Base-by-base conservation (phyloP, 805 yeast genomes). In the Candida tallmaniae region DNA sequence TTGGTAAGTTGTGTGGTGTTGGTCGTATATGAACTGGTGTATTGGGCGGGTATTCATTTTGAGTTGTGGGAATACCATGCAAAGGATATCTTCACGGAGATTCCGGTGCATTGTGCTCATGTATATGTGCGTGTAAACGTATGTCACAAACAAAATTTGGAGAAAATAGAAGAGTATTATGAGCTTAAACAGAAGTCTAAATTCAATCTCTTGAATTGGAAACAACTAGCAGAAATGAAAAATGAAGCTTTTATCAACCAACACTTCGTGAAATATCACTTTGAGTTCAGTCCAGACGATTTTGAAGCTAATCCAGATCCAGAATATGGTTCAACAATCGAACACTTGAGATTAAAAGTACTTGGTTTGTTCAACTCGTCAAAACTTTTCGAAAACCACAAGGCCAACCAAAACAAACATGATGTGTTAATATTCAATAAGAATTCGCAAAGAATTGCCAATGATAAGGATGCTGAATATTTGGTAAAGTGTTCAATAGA, bases 281-380 rank as follows among this genome's bases (percentile, higher is more conserved):
- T 83, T 45, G 94, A 84, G 51, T 85, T 85, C 56, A 76, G 84
- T 20, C 93, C 94, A 0, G 89, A 81, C 46, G 95, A 85, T 47
- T 84, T 76, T 51, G 77, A 76, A 40, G 54, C 58, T 45, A 73
- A 73, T 41, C 74, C 58, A 5, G 55, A 83, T 37, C 81, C 79
- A 4, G 89, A 76, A 39, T 70, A 67, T 35, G 95, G 95, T 1
- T 76, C 89, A 7, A 74, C 80, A 13, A 66, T 89, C 22, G 70
- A 65, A 12, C 76, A 80, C 42, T 65, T 87, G 36, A 70, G 87
- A 41, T 45, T 55, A 2, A 81, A 78, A 50, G 58, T 80, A 3
- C 69, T 78, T 23, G 59, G 67, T 26, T 64, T 83, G 41, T 73
- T 82, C 45, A 66, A 69, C 38, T 76, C 46, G 6, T 62, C 71